phyloP scores from a whole-genome alignment of 495 filamentous ascomycete species.

The Wilcoxina mikolae region DNA sequence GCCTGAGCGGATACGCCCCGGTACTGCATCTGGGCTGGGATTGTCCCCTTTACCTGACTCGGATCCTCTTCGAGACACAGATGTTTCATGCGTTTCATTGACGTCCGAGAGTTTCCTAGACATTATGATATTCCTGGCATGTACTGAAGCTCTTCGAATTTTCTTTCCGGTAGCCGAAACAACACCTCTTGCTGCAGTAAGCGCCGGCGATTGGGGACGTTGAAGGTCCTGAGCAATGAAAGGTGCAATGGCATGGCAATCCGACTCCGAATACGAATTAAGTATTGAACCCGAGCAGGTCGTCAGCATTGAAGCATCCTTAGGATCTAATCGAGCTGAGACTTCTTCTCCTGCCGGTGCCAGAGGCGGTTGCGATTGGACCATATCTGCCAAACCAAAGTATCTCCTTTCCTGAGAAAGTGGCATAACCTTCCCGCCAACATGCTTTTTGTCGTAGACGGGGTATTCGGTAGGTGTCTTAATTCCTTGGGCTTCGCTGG shows the following conservation, averaged over 20 bases:
- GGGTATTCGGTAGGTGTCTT: neutral
- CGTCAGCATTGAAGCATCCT: neutral
- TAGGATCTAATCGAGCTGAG: neutral
- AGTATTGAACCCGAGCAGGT: neutral
- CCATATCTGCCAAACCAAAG: neutral
- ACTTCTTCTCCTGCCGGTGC: neutral
- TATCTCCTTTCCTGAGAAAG: neutral
- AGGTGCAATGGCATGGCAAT: slow-evolving; percentile 2
- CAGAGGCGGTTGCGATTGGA: slow-evolving; percentile 4
- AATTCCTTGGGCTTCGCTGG: neutral
- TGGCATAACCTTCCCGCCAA: neutral
- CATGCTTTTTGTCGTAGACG: neutral
- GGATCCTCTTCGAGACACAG: neutral
- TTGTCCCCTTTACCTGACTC: neutral
- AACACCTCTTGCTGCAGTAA: neutral
- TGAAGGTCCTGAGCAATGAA: neutral
- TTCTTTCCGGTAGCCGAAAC: neutral
- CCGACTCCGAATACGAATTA: neutral
- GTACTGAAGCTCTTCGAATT: neutral
- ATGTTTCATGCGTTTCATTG: neutral
- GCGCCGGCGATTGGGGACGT: neutral
- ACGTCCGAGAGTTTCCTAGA: neutral
- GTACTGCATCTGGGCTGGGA: neutral
- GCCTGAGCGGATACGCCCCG: neutral
- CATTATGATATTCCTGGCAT: neutral